Evolutionary conservation across 2,329 filamentous ascomycete species (phyloP).

Genomic region (Microdochium trichocladiopsis): DNA sequence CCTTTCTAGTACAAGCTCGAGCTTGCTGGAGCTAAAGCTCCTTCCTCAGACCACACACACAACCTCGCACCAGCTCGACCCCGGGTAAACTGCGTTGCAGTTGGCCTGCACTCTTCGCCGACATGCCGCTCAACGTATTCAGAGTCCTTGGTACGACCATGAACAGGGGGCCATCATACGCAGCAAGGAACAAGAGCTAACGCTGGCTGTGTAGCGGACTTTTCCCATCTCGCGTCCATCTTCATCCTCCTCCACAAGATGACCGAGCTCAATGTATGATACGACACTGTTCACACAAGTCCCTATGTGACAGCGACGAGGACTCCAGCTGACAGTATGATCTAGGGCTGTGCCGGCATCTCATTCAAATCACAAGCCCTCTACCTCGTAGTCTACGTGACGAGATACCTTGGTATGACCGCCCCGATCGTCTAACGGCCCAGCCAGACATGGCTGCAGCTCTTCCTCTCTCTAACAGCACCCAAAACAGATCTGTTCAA

Average conservation of each 20-base stretch:
- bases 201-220: constrained; percentile 60
- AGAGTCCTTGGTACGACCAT: constrained; percentile 41
- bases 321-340: constrained; percentile 9
- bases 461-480: background rate
- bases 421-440: background rate
- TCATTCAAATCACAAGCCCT: constrained; percentile 98
- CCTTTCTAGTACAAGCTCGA: background rate
- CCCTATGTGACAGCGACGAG: constrained; percentile 20
- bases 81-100: background rate
- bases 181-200: constrained; percentile 3
- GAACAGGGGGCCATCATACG: background rate
- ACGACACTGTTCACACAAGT: too few species aligned
- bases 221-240: constrained; percentile 92
- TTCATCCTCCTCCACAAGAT: constrained; percentile 96
- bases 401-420: constrained; percentile 73
- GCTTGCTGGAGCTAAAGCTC: background rate
- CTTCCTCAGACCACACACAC: background rate
- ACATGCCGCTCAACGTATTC: constrained; percentile 51
- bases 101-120: constrained; percentile 5
- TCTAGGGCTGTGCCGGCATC: constrained; percentile 91
- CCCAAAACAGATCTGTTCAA: constrained; percentile 68
- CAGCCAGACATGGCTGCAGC: too few species aligned
- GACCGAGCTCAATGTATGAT: constrained; percentile 75
- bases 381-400: constrained; percentile 89
- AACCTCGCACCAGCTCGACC: background rate